Conservation (phyloP, 306 rosid genomes). For the Quercus parvula region DNA sequence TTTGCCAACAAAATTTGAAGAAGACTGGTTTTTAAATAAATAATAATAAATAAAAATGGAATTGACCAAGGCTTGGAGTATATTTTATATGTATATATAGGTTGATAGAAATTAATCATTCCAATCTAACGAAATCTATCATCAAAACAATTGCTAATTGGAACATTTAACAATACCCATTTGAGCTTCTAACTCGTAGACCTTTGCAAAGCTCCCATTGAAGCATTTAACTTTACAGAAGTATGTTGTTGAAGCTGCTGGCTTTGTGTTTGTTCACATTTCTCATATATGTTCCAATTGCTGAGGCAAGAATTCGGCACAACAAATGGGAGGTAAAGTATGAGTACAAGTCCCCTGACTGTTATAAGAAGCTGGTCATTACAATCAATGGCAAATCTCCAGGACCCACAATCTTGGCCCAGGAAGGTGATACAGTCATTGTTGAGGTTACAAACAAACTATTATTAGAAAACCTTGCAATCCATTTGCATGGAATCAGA, state of each 20-base stretch:
- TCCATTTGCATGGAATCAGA: conserved; percentile 94
- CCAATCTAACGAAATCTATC: too few species aligned
- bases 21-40: too few species aligned
- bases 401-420: conserved; percentile 81
- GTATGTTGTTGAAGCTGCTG: conserved; percentile 14
- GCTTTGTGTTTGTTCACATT: conserved; percentile 23
- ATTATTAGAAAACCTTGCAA: conserved; percentile 66
- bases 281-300: conserved; percentile 14
- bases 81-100: too few species aligned
- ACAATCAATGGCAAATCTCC: conserved; percentile 74
- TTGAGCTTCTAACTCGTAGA: too few species aligned
- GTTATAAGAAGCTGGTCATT: conserved; percentile 61
- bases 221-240: neutral
- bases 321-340: conserved; percentile 73
- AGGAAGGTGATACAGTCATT: conserved; percentile 66
- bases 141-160: too few species aligned
- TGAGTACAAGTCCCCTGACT: conserved; percentile 75
- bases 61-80: too few species aligned
- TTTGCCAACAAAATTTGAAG: too few species aligned
- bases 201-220: too few species aligned
- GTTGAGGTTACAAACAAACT: conserved; percentile 66
- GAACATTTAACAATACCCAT: too few species aligned
- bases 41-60: too few species aligned
- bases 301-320: conserved; percentile 50
- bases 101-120: too few species aligned